A percentile compares a stretch with the other conserved stretches of the same genome.
Conservation (phyloP, 768 basidiomycete species). For the Lactarius evosmus region DNA sequence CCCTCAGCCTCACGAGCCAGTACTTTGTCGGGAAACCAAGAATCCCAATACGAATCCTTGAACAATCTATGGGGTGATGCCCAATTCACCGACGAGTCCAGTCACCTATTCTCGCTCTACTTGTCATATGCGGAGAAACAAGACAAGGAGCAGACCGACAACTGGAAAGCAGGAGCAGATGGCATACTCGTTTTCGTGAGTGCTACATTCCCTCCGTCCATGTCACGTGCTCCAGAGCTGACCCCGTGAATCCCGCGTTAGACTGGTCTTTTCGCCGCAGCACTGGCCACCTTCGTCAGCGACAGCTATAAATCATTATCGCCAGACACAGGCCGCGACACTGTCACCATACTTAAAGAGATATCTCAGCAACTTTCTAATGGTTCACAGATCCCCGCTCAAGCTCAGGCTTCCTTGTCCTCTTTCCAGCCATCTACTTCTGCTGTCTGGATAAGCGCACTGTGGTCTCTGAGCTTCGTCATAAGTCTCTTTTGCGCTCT, state of each 20-base stretch:
- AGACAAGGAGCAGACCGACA: neutral
- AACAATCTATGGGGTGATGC: neutral
- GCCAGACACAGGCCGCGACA: conserved; percentile 12
- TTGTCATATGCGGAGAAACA: conserved; percentile 15
- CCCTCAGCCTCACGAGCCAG: neutral
- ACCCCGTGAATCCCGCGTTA: neutral
- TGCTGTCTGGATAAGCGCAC: conserved; percentile 13
- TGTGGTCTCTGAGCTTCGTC: conserved; percentile 22
- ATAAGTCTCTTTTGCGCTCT: conserved; percentile 18
- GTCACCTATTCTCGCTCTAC: conserved; percentile 16
- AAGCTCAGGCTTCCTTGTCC: too few species aligned
- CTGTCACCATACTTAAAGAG: conserved; percentile 19
- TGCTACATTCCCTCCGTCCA: neutral
- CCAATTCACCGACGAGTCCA: conserved; percentile 15
- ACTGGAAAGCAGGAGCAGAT: conserved; percentile 19
- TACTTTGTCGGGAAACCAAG: neutral
- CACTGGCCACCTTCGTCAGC: conserved; percentile 17
- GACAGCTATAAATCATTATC: conserved; percentile 24
- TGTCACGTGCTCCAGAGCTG: neutral
- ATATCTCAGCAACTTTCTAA: conserved; percentile 23
- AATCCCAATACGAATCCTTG: neutral
- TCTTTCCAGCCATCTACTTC: neutral
- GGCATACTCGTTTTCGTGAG: conserved; percentile 22
- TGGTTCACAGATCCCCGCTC: neutral
- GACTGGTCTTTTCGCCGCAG: conserved; percentile 23